These are phyloP conservation scores for Clavaria fumosa DNA, from an alignment of 768 basidiomycete genomes.

Conservation along the genomic window DNA sequence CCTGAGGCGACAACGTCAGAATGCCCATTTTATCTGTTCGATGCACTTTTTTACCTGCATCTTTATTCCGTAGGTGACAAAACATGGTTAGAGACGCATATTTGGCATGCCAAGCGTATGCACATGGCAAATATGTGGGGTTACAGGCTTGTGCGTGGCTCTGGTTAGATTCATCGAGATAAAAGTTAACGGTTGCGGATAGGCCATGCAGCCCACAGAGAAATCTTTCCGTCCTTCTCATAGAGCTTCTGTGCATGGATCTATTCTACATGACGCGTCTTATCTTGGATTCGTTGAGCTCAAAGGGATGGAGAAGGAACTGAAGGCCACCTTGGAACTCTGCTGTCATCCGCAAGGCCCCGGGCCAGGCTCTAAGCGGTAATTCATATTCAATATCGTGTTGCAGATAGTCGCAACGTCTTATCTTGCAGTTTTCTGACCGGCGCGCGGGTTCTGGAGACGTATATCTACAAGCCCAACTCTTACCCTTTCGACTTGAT, in stretches of 20 bases:
- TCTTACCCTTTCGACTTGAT: conserved; percentile 58
- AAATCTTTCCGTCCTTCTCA: conserved; percentile 88
- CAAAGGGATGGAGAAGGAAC: conserved; percentile 39
- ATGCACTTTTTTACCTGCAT: background rate
- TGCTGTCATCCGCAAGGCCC: conserved; percentile 53
- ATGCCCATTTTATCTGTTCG: background rate
- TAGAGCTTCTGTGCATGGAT: conserved; percentile 71
- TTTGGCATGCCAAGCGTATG: conserved; percentile 97
- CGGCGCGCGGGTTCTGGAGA: conserved; percentile 54
- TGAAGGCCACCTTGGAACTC: conserved; percentile 35
- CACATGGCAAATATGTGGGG: conserved; percentile 91
- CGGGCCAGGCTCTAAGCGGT: conserved; percentile 50
- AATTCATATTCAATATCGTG: conserved; percentile 3
- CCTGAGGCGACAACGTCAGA: conserved; percentile 58
- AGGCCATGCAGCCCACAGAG: conserved; percentile 81
- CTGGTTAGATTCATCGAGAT: background rate
- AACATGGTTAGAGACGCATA: conserved; percentile 87
- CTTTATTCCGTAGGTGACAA: conserved; percentile 46
- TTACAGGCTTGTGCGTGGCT: conserved; percentile 58
- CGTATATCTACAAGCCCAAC: conserved; percentile 45
- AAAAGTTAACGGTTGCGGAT: background rate
- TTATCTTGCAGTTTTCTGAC: conserved; percentile 34
- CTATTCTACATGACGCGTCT: conserved; percentile 82
- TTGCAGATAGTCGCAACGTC: background rate
- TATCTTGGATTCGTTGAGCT: conserved; percentile 70